These are phyloP conservation scores for Coemansia reversa DNA, from an alignment of 192 early-diverging fungal species.

Conservation along the genomic window DNA sequence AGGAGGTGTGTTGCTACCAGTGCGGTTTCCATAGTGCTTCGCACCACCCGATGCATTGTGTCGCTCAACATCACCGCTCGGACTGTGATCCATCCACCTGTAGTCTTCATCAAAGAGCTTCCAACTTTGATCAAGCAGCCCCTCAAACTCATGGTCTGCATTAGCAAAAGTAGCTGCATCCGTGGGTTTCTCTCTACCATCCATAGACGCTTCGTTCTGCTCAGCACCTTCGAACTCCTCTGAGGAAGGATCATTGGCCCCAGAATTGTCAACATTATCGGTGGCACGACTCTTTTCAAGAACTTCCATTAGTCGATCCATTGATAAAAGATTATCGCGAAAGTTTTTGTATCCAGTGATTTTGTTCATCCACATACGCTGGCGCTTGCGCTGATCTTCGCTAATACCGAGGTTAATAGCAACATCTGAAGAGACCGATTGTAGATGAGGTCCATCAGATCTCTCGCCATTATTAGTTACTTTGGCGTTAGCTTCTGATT, in stretches of 20 bases:
- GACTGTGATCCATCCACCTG: background rate
- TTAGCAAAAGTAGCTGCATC: background rate
- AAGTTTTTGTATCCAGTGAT: slow-evolving; percentile 44
- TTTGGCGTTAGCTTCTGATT: too few relatives aligned
- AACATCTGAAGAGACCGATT: background rate
- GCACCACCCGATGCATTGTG: background rate
- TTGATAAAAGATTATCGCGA: slow-evolving; percentile 27
- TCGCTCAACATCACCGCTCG: background rate
- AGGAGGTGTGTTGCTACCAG: background rate
- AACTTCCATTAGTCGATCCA: slow-evolving; percentile 24
- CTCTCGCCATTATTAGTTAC: too few relatives aligned
- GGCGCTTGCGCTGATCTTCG: slow-evolving; percentile 36
- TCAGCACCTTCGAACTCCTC: background rate
- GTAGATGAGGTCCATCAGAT: too few relatives aligned
- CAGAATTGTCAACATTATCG: background rate
- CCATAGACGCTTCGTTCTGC: background rate
- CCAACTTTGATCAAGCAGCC: slow-evolving; percentile 44
- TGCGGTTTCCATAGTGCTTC: background rate
- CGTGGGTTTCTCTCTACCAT: background rate
- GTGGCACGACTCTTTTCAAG: slow-evolving; percentile 13
- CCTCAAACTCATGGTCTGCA: slow-evolving; percentile 43
- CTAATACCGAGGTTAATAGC: slow-evolving; percentile 32
- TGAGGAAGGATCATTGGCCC: background rate
- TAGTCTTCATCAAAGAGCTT: slow-evolving; percentile 36
- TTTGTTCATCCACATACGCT: slow-evolving; percentile 43